Base-by-base conservation (phyloP, 202 grass and related monocot species). In the Cymbopogon flexuosus region DNA sequence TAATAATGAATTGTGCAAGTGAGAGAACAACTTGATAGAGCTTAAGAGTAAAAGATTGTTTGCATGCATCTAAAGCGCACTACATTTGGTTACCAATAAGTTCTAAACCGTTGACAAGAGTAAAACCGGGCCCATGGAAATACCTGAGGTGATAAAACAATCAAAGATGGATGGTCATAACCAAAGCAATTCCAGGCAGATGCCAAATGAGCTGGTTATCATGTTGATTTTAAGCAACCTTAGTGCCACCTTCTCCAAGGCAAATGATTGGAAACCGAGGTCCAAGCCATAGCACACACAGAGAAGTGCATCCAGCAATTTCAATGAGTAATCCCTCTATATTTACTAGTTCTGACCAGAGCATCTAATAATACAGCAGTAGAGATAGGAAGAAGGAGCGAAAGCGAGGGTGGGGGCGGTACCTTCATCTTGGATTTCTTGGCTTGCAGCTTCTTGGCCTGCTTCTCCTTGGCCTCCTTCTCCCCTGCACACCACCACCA, bases 351-450 rank as follows among this genome's bases (percentile, higher is more conserved):
- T 23, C 45, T 35, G 18, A 21, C 9, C 0, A 57, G 8, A 57
- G n/a, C 52, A 22, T 19, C 51, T n/a, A n/a, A n/a, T 18, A 2
- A 27, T 24, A 19, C 57, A 71, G 16, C 29, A 40, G 13, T 5
- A 5, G 7, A 36, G 13, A 18, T 0, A 19, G 52, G 16, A 59
- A 71, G 16, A 3, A 57, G 54, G 18, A 5, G 15, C 11, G 52
- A 41, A 0, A 47, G 62, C 15, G 23, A 13, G 14, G 18, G 6
- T 40, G 27, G 27, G 34, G 5, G 13, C 54, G 9, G 18, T 73
- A 95, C 92, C 92, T 98, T 98, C 95, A 95, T 95, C 86, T 93
- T 94, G 68, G 84, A 81, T 69, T 91, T 93, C 47, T 83, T 95
- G 62, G 90, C 92, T 36, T 93, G 92, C 66, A 98, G 90, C 82